phyloP scores from a whole-genome alignment of 208 protist genomes.

The Eutreptiella sp. region DNA sequence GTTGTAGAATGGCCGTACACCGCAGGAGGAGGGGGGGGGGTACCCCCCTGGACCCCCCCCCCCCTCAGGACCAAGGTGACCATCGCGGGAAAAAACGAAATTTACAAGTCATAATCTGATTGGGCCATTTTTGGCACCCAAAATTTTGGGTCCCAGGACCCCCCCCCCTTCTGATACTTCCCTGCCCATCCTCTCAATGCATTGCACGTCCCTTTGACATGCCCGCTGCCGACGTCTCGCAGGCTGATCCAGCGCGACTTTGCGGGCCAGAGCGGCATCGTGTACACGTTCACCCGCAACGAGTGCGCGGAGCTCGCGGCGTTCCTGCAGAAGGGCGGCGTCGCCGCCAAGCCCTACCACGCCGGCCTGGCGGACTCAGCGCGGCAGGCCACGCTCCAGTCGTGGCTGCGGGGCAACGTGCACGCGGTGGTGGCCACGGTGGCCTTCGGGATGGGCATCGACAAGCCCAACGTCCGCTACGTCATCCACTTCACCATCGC shows the following conservation, averaged over 20 bases:
- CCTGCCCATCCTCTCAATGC: too few species aligned
- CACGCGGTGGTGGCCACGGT: constrained; percentile 61
- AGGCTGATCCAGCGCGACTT: constrained; percentile 28
- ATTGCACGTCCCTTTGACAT: too few species aligned
- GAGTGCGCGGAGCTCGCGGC: neutral
- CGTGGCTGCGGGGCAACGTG: constrained; percentile 43
- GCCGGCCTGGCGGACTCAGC: neutral
- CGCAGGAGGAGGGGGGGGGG: too few species aligned
- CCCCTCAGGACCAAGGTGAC: too few species aligned
- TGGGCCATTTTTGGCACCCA: too few species aligned
- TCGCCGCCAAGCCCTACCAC: constrained; percentile 24
- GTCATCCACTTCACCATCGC: constrained; percentile 14
- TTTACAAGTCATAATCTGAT: too few species aligned
- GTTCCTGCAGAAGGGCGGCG: neutral
- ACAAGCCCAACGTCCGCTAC: constrained; percentile 32
- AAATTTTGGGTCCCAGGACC: too few species aligned
- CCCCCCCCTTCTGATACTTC: too few species aligned
- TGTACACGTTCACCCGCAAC: constrained; percentile 21
- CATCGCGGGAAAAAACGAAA: too few species aligned
- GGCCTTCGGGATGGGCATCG: constrained; percentile 75
- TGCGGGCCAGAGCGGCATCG: constrained; percentile 9
- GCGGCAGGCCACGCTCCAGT: constrained; percentile 19
- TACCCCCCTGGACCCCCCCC: too few species aligned
- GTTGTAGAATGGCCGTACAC: too few species aligned
- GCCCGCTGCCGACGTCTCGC: neutral